Evolutionary conservation across 2,329 filamentous ascomycete species (phyloP), one percentile per base, ranked within the genome.

Genomic region (Chaetomium strumarium): DNA sequence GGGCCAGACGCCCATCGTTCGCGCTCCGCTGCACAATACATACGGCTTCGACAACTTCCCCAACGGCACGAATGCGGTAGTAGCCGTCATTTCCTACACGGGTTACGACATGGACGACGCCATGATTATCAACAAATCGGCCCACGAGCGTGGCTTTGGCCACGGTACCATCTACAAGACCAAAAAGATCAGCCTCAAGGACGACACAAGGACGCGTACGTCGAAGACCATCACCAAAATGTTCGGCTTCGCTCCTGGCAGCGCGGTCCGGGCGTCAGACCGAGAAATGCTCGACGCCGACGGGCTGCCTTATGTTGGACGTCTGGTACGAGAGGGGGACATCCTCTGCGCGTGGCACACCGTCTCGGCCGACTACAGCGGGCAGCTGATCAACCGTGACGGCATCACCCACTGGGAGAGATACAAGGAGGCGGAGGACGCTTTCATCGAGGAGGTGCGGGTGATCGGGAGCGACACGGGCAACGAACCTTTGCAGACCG

Each of bases 91-190:
- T 58, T 96, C 92, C 0, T 99, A 99, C 70, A 97, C 92, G 2
- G 93, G 92, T 47, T 99, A 97, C 72, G 93, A 99, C 78, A 99
- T 99, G 93, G 93, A 99, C 77, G 93, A 99, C 73, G 93, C 93
- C 67, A 97, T 97, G 92, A 97, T 99, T 67, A 78, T 99, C 67
- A 97, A 97, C 77, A 97, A 97, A 70, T 96, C 90, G 17, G 85
- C 92, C 2, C 90, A 96, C 69, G 93, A 99, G 71, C 84, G 93
- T 61, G 93, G 93, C 13, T 97, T 99, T 65, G 92, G 90, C 36
- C 84, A 97, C 65, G 93, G 93, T 51, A 95, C 91, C 5, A 90
- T 99, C 63, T 99, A 96, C 79, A 99, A 99, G 75, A 95, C 90
- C 9, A 96, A 97, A 73, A 88, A 95, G 65, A 84, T 93, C 65